Conservation (phyloP, 768 basidiomycete genomes). For the Boletus bicolor region DNA sequence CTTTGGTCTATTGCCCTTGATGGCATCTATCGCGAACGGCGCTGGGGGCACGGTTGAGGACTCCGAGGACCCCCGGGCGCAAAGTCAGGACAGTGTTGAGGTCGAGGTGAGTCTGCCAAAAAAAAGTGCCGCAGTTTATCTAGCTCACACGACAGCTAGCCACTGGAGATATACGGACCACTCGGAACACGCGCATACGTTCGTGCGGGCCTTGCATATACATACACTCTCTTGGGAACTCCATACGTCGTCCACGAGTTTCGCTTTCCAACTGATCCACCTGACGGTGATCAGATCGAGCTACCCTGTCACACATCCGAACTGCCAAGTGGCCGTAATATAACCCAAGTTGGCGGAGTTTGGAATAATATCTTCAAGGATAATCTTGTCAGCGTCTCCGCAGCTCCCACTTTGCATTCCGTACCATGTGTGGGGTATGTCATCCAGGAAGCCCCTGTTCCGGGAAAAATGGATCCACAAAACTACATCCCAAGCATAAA, state of each 20-base stretch:
- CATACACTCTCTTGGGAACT: constrained; percentile 60
- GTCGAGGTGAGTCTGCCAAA: constrained; percentile 16
- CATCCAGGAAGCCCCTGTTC: constrained; percentile 62
- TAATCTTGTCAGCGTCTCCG: constrained; percentile 58
- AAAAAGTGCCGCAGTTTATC: not conserved
- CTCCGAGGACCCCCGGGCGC: constrained; percentile 55
- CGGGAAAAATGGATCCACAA: constrained; percentile 72
- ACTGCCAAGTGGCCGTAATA: constrained; percentile 57
- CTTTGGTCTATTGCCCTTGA: constrained; percentile 67
- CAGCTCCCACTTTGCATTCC: constrained; percentile 76
- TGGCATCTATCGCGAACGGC: constrained; percentile 70
- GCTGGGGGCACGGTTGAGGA: constrained; percentile 62
- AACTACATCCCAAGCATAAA: constrained; percentile 66
- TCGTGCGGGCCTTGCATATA: constrained; percentile 62
- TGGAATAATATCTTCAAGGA: constrained; percentile 69
- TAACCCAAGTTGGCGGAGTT: constrained; percentile 52
- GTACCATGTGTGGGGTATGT: constrained; percentile 82
- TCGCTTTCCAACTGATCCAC: constrained; percentile 58
- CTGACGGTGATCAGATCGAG: constrained; percentile 44
- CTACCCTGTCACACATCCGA: constrained; percentile 54
- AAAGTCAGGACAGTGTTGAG: constrained; percentile 9
- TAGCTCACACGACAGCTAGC: constrained; percentile 37
- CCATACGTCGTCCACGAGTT: constrained; percentile 85
- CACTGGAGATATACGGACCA: constrained; percentile 83
- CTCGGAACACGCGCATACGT: constrained; percentile 79